Percentiles rank a stretch among this genome's conserved stretches.
These are phyloP conservation scores for Clonostachys solani DNA, from an alignment of 2,329 filamentous ascomycete genomes.

Conservation along the genomic window DNA sequence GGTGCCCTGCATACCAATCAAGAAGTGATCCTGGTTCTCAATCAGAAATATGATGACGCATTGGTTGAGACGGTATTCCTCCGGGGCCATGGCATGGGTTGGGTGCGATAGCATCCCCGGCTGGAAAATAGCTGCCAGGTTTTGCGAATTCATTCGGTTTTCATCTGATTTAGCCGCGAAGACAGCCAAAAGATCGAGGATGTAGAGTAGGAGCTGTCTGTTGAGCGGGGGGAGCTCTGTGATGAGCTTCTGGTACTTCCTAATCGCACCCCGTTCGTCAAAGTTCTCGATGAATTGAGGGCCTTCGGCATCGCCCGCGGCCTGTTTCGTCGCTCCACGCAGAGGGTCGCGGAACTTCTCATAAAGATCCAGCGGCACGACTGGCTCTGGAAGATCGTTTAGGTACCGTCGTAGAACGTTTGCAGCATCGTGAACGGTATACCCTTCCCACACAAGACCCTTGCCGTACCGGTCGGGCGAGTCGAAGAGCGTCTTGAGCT, in stretches of 20 bases:
- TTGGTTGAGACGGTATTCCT: slow-evolving; percentile 92
- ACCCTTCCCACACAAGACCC: slow-evolving; percentile 93
- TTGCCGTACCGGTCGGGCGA: slow-evolving; percentile 95
- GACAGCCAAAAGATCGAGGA: slow-evolving; percentile 90
- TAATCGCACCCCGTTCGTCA: slow-evolving; percentile 67
- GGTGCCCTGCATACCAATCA: slow-evolving; percentile 98
- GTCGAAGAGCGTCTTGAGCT: slow-evolving; percentile 87
- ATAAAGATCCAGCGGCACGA: slow-evolving; percentile 92
- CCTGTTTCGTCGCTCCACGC: slow-evolving; percentile 65
- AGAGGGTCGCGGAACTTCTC: slow-evolving; percentile 86
- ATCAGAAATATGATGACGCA: slow-evolving; percentile 97
- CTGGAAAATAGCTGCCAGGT: slow-evolving; percentile 95
- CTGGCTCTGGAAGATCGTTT: slow-evolving; percentile 93
- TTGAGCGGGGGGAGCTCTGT: slow-evolving; percentile 91
- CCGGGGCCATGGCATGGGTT: slow-evolving; percentile 88
- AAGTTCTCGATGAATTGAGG: slow-evolving; percentile 65
- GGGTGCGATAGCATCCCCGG: slow-evolving; percentile 95
- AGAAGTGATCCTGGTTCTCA: slow-evolving; percentile 96
- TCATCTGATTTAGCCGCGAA: slow-evolving; percentile 96
- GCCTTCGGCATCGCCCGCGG: slow-evolving; percentile 64
- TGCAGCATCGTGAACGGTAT: slow-evolving; percentile 96
- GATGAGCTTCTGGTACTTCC: slow-evolving; percentile 82
- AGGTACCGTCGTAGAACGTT: slow-evolving; percentile 94
- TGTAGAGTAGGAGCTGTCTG: slow-evolving; percentile 89
- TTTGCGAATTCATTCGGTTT: slow-evolving; percentile 95